A percentile compares a stretch with the other conserved stretches of the same genome.
Conservation (phyloP, 805 yeast genomes). For the Myxozyma geophila region DNA sequence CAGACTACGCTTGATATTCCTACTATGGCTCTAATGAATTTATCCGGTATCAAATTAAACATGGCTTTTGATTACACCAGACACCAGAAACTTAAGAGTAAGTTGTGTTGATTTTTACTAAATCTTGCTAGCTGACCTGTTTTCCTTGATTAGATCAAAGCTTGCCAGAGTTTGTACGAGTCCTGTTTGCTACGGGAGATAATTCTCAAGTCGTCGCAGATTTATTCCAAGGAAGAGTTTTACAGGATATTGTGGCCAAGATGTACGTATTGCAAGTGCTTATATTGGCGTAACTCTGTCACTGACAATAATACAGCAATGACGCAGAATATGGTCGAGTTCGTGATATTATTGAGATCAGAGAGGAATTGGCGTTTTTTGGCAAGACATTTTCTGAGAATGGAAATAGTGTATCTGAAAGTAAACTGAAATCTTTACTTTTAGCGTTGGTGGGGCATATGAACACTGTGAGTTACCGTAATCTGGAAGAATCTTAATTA, state of each 20-base stretch:
- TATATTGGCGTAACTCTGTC: too few species aligned
- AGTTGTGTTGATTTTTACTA: background rate
- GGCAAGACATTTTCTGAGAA: conserved; percentile 7
- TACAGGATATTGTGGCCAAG: background rate
- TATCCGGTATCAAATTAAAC: background rate
- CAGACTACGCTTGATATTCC: background rate
- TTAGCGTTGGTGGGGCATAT: conserved; percentile 10
- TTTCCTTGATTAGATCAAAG: background rate
- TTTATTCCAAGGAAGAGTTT: conserved; percentile 2
- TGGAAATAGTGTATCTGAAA: background rate
- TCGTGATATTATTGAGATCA: conserved; percentile 15
- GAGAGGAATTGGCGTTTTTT: conserved; percentile 9
- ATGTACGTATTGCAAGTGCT: background rate
- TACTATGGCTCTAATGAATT: background rate
- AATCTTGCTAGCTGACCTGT: background rate
- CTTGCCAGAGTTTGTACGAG: background rate
- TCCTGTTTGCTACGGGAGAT: background rate
- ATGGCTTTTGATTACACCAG: background rate
- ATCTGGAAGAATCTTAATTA: background rate
- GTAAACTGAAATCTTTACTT: background rate
- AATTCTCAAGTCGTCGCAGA: background rate
- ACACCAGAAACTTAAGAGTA: background rate
- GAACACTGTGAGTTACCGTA: background rate
- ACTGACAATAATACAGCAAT: conserved; percentile 7
- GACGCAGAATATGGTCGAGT: conserved; percentile 16